Evolutionary conservation across 371 early-diverging fungal species (phyloP), one percentile per base, ranked within the genome.

Genomic region (Syncephalastrum racemosum): DNA sequence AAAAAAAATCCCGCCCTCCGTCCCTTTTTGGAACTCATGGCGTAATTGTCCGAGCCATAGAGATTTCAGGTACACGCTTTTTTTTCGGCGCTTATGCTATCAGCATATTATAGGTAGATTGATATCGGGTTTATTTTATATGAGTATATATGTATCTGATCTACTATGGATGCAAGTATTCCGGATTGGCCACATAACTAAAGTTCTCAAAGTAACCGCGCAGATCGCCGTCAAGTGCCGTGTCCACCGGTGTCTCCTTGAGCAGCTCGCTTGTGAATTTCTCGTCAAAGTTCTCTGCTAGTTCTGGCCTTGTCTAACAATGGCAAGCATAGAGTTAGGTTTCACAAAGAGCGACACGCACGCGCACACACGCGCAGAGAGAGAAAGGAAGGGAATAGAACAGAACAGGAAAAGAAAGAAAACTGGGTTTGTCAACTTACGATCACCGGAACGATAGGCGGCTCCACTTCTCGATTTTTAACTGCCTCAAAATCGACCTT

Each of bases 401-500:
- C 25, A 12, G 36, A n/a, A 10, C 8, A 27, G 19, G 53, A 40
- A 45, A 14, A 36, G 14, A 20, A 50, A 31, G 36, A 1, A 31
- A 7, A 31, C 36, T 10, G 36, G 36, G 36, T 31, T 31, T 31
- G 36, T 31, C 36, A 31, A 46, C 71, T 62, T 78, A 83, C 85
- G 52, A 93, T 75, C 51, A 84, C 67, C 16, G 93, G 93, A 13
- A 80, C 68, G 63, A 92, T 90, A 4, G 91, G 90, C 42, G 94
- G 94, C 8, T 70, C 65, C 48, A 84, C 75, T 50, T 84, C 76
- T n/a, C 89, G 80, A 4, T 70, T 60, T 22, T 80, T 67, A 15
- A 92, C 54, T 23, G 81, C 73, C 19, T 83, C 73, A 94, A 95
- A 96, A 69, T 94, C 80, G 64, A 94, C 81, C 49, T 88, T 87